These are phyloP conservation scores for Xylariaceae sp. DNA, from an alignment of 2,329 filamentous ascomycete species.

Conservation along the genomic window DNA sequence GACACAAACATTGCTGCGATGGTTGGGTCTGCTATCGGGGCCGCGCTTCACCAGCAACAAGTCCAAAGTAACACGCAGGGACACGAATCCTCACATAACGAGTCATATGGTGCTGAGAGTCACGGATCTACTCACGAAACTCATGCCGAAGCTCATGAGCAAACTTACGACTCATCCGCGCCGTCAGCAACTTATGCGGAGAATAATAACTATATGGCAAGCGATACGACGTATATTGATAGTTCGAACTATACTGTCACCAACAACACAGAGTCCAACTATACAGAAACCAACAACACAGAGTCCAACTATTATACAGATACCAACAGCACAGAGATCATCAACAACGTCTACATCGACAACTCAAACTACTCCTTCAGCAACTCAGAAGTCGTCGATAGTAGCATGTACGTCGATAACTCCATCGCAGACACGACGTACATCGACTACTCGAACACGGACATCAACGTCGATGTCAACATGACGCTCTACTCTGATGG, in stretches of 20 bases:
- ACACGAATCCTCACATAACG: background rate
- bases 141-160: slow-evolving; percentile 1
- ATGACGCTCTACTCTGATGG: slow-evolving; percentile 4
- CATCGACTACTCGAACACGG: background rate
- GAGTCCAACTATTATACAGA: background rate
- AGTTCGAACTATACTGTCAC: slow-evolving; percentile 8
- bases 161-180: background rate
- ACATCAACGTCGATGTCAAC: slow-evolving; percentile 1
- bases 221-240: slow-evolving; percentile 9
- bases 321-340: slow-evolving; percentile 12
- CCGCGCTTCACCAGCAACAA: slow-evolving; percentile 10
- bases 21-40: slow-evolving; percentile 7
- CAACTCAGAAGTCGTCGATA: slow-evolving; percentile 7
- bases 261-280: slow-evolving; percentile 10
- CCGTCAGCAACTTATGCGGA: slow-evolving; percentile 2
- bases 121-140: slow-evolving; percentile 5
- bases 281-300: no score
- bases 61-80: background rate
- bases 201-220: slow-evolving; percentile 3
- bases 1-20: slow-evolving; percentile 5
- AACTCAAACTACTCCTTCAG: slow-evolving; percentile 5
- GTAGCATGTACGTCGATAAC: slow-evolving; percentile 11
- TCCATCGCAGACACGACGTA: background rate
- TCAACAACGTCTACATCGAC: slow-evolving; percentile 14
- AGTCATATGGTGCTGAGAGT: slow-evolving; percentile 2